Evolutionary conservation across 225 moss, liverwort and hornwort genomes (phyloP).

Genomic region (Thuidium tamariscinum): DNA sequence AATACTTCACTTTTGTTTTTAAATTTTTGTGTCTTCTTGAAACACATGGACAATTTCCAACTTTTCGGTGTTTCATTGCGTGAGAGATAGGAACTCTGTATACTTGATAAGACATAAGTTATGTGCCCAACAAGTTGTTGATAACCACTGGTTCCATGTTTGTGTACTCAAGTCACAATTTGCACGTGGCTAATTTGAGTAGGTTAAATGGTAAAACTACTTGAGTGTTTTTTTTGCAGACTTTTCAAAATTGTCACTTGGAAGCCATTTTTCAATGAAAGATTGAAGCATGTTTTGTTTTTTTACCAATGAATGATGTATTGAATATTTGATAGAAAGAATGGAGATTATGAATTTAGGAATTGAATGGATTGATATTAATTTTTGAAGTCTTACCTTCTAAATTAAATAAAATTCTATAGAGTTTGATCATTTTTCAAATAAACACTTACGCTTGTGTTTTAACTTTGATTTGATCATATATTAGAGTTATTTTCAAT

Average conservation of each 20-base stretch:
- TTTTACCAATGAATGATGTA: not conserved
- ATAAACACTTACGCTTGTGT: too few relatives aligned
- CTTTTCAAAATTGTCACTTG: rapidly evolving
- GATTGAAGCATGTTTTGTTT: not conserved
- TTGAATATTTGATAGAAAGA: not conserved
- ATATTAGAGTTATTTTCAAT: rapidly evolving
- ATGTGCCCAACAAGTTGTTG: not conserved
- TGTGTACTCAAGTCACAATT: not conserved
- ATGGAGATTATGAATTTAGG: not conserved
- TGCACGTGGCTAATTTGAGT: not conserved
- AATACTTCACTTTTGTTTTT: too few relatives aligned
- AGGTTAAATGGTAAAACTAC: not conserved
- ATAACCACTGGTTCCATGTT: not conserved
- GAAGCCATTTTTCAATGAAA: not conserved
- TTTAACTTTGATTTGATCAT: not conserved
- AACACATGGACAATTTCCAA: not conserved
- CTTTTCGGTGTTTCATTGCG: not conserved
- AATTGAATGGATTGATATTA: not conserved
- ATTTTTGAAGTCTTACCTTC: not conserved
- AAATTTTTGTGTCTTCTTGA: too few relatives aligned
- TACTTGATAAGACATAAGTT: not conserved
- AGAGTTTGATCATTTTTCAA: too few relatives aligned
- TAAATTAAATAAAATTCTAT: too few relatives aligned
- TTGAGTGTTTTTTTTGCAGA: too few relatives aligned
- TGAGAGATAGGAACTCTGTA: not conserved